Evolutionary conservation across 129 eudicot genomes (phyloP), one percentile per base, ranked within the genome.

Genomic region (Dittrichia graveolens): DNA sequence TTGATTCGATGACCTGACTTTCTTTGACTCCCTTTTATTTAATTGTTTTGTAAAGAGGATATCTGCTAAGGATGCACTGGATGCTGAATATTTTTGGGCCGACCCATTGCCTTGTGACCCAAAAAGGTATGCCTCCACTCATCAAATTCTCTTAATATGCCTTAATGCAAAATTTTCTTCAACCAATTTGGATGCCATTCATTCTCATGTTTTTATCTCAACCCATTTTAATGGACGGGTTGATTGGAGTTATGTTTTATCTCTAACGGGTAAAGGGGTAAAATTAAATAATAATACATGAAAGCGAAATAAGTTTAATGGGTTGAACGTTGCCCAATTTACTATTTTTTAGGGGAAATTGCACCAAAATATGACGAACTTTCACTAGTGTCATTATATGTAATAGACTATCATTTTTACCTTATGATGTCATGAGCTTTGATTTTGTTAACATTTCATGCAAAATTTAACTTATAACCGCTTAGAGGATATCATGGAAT

Each of bases 101-200:
- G 97, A 94, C 72, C 99, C 99, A 3, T 76, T 94, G 53, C 99
- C 99, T 46, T 94, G 97, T 53, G 97, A 94, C 77, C 99, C 95
- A 0, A 92, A 89, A 83, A 86, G 90, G 98, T 87, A 78, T 34
- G 81, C 6, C 56, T 75, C 42, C 47, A 49, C 11, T 4, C 61
- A 5, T 24, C 5, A 8, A 40, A 4, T 54, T 42, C 14, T 14
- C 15, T 24, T 7, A 48, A 19, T 38, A 12, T 16, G 4, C 24
- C 5, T 19, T 3, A 6, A 24, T 72, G 59, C 15, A 18, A 58
- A 9, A 3, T 58, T 72, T 58, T 41, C n/a, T 18, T 48, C 62
- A 11, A 4, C 35, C 14, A 31, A 13, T 44, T 59, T 43, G 46
- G 57, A 71, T 72, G 31, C 46, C 11, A 5, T 58, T 18, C 11